Conservation (phyloP, 106 monocot genomes). For the Dioscorea alata region DNA sequence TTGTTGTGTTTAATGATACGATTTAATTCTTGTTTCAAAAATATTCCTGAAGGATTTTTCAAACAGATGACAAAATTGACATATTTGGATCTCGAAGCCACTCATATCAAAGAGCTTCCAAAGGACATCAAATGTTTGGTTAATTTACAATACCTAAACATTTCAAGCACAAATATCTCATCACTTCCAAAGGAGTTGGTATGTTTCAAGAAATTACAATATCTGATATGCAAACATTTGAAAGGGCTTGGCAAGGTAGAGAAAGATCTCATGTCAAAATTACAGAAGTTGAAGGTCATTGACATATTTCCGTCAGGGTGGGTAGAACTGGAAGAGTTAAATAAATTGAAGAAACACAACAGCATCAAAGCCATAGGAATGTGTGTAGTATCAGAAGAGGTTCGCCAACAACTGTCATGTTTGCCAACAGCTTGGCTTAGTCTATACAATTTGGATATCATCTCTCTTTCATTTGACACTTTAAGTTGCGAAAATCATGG, state of each 20-base stretch:
- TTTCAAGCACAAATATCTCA: constrained; percentile 4
- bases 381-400: not conserved
- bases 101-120: constrained; percentile 4
- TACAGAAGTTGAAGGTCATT: not conserved
- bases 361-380: not conserved
- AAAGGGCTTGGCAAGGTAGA: not conserved
- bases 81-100: constrained; percentile 15
- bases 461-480: too few relatives aligned
- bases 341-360: not conserved
- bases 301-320: not conserved
- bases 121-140: not conserved
- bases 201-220: not conserved
- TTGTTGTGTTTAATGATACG: constrained; percentile 3
- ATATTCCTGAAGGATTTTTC: not conserved
- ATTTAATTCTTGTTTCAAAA: not conserved
- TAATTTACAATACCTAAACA: constrained; percentile 14
- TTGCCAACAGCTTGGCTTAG: too few relatives aligned
- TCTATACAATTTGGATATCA: too few relatives aligned
- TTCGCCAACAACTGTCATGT: not conserved
- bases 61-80: not conserved
- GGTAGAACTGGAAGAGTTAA: not conserved
- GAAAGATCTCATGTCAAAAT: not conserved
- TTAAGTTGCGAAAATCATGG: too few relatives aligned
- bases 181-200: constrained; percentile 7
- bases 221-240: not conserved